Base-by-base conservation (phyloP, 140 eudicot genomes). In the Cichorium intybus region DNA sequence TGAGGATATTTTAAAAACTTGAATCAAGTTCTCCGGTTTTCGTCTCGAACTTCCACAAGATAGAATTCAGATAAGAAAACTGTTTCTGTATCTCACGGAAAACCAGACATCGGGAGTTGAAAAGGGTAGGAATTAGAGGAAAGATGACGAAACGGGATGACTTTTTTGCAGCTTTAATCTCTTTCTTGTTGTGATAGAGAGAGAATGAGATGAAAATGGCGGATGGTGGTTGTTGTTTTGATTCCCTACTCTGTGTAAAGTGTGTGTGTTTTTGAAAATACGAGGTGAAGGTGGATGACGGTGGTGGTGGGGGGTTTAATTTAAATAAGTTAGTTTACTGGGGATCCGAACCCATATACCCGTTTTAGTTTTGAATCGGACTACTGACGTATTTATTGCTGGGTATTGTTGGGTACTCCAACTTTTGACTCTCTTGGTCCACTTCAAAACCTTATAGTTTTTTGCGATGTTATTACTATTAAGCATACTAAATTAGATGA, bases 311-410 rank as follows among this genome's bases (percentile, higher is more conserved):
- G 48, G 52, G 69, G 43, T 52, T 66, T 46, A 17, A 49, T 48
- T 66, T 74, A 49, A 66, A 58, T 27, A 0, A 26, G 74, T 66
- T 66, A 48, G 69, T 66, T 66, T 48, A 58, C 46, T 66, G 64
- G 79, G 79, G 79, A 74, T 74, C 74, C 69, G 69, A 58, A 66
- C 63, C 57, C 68, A 66, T 58, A 49, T 66, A 66, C 73, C 58
- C 73, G 74, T 74, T 74, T 65, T 17, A 47, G 31, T 57, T 71
- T 74, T 74, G 68, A 74, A 74, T 66, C 34, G 74, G 74, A 56
- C 14, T 23, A 65, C 39, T 31, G 2, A 34, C 48, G 60, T 71
- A 37, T 50, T 57, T 28, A 56, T 56, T 64, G 53, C 67, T 3
- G 46, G 15, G 24, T 29, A 56, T 56, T 57, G 31, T 57, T 57